Evolutionary conservation across 805 yeast species (phyloP).

Genomic region (Wickerhamomyces mucosus): DNA sequence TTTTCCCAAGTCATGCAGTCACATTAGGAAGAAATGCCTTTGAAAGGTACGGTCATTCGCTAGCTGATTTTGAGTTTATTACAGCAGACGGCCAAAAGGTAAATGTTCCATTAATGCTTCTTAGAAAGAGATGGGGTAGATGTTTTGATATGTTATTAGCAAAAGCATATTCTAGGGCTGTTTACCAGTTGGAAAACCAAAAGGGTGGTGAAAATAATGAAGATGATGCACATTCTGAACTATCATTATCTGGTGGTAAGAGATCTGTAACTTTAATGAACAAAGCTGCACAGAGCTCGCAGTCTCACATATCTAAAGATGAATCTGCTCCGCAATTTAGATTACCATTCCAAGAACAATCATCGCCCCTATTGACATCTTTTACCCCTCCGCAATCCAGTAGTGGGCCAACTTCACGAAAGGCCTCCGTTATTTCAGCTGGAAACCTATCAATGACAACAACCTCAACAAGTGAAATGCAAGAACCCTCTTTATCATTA

Average conservation of each 20-base stretch:
- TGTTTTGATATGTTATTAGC: slow-evolving; percentile 55
- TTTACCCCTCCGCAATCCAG: slow-evolving; percentile 4
- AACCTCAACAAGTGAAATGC: slow-evolving; percentile 17
- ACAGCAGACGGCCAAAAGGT: slow-evolving; percentile 63
- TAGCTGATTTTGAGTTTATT: slow-evolving; percentile 65
- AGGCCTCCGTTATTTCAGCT: slow-evolving; percentile 28
- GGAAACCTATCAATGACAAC: slow-evolving; percentile 21
- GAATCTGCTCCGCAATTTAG: slow-evolving; percentile 47
- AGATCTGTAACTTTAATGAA: slow-evolving; percentile 18
- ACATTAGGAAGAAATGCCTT: slow-evolving; percentile 69
- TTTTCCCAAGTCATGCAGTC: slow-evolving; percentile 69
- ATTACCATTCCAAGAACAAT: slow-evolving; percentile 57
- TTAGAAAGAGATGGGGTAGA: slow-evolving; percentile 71
- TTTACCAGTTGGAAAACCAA: slow-evolving; percentile 21
- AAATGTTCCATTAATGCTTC: slow-evolving; percentile 48
- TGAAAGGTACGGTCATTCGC: slow-evolving; percentile 51
- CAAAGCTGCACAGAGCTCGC: slow-evolving; percentile 6
- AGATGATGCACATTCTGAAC: slow-evolving; percentile 3
- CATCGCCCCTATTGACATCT: slow-evolving; percentile 9
- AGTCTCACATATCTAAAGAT: slow-evolving; percentile 5
- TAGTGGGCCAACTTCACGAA: slow-evolving; percentile 22
- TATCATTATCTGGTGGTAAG: slow-evolving; percentile 9
- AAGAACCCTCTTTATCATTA: slow-evolving; percentile 7
- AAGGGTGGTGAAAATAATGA: slow-evolving; percentile 4
- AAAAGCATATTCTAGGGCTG: slow-evolving; percentile 53